Percentiles rank a stretch among this genome's conserved stretches.
These are phyloP conservation scores for Septoria petroselini DNA, from an alignment of 2,329 filamentous ascomycete genomes.

Conservation along the genomic window DNA sequence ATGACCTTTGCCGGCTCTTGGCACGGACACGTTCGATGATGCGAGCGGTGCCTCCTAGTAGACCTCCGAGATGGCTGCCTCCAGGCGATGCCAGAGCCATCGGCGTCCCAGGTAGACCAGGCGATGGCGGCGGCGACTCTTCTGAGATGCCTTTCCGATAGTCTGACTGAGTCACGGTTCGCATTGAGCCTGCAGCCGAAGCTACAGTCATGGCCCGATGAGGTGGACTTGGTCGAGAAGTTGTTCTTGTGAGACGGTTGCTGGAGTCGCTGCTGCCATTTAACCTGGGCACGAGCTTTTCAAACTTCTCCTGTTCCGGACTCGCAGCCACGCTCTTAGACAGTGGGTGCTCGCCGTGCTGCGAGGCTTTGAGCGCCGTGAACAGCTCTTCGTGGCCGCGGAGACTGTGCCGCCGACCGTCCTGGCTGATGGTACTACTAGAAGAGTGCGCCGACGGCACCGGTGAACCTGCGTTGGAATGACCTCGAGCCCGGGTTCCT, in stretches of 20 bases:
- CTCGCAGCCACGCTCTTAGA: slow-evolving; percentile 71
- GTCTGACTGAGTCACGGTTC: slow-evolving; percentile 47
- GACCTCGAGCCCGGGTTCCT: slow-evolving; percentile 49
- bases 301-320: slow-evolving; percentile 48
- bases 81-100: slow-evolving; percentile 44
- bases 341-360: slow-evolving; percentile 65
- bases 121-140: slow-evolving; percentile 42
- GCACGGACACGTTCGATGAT: slow-evolving; percentile 49
- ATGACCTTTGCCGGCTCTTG: slow-evolving; percentile 45
- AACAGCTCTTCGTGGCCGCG: slow-evolving; percentile 58
- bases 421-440: slow-evolving; percentile 55
- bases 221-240: slow-evolving; percentile 33
- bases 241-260: slow-evolving; percentile 21
- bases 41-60: slow-evolving; percentile 48
- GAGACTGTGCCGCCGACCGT: slow-evolving; percentile 56
- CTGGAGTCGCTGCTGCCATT: slow-evolving; percentile 18
- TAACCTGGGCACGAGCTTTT: slow-evolving; percentile 14
- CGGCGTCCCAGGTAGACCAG: slow-evolving; percentile 46
- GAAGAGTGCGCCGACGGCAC: slow-evolving; percentile 53
- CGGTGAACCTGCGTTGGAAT: slow-evolving; percentile 54
- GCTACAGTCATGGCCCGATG: slow-evolving; percentile 44
- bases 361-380: slow-evolving; percentile 49
- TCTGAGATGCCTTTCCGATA: slow-evolving; percentile 28
- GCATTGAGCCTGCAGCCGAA: slow-evolving; percentile 44
- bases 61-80: slow-evolving; percentile 43